Evolutionary conservation across 2,329 filamentous ascomycete species (phyloP), one percentile per base, ranked within the genome.

Genomic region (Harringtonia lauricola): DNA sequence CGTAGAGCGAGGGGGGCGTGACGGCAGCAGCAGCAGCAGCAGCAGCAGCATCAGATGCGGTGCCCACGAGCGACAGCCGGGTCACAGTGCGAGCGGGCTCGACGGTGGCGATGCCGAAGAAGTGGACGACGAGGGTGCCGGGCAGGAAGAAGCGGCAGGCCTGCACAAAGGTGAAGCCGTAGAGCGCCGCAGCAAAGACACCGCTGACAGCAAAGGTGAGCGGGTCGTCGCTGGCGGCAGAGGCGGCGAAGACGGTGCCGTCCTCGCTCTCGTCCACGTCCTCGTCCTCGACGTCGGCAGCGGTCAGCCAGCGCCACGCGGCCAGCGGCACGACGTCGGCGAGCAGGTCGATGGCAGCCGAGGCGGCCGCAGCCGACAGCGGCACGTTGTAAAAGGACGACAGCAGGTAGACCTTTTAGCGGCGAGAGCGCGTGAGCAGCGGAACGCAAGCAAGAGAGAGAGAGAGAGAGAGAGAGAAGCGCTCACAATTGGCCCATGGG

Each of bases 71-170:
- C 2, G 24, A 3, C 7, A 19, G n/a, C 15, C 44, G 12, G 3
- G 35, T 3, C 2, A 79, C 13, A 14, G 42, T 30, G 21, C 45
- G 45, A 3, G 80, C 83, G 13, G 74, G 70, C 49, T 76, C 72
- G 39, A 95, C 68, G 26, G 79, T 82, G 8, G 74, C 72, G 42
- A 95, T 71, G 44, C 71, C 72, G n/a, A 73, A 65, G 56, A 95
- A 95, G 65, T 90, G 75, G 26, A 78, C 65, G 41, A 88, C 74
- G n/a, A 95, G 70, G 55, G 77, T 77, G 21, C 67, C 62, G 8
- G 86, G 86, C 15, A 95, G 72, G 63, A 80, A 81, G 15, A 79
- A 80, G 46, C 72, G 71, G 59, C 84, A 80, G 43, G 81, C 79
- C 41, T 75, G 62, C 55, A 83, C 85, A 26, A 95, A 64, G 2